phyloP scores from a whole-genome alignment of 2,329 filamentous ascomycete genomes.

The Periconia sp. region DNA sequence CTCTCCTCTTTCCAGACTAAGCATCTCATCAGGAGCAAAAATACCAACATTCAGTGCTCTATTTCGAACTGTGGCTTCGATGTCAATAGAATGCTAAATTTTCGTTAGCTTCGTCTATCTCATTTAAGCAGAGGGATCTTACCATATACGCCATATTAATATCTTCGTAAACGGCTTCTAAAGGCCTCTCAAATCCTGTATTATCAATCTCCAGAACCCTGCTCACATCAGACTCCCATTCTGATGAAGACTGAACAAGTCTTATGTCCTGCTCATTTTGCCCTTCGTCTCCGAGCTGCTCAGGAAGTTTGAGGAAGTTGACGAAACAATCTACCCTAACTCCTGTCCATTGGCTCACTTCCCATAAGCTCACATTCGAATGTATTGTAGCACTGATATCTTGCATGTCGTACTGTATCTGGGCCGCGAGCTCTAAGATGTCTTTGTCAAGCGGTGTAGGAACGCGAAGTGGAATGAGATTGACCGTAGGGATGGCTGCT shows the following conservation, averaged over 20 bases:
- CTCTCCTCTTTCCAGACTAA: conserved; percentile 46
- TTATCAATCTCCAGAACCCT: conserved; percentile 18
- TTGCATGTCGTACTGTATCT: conserved; percentile 72
- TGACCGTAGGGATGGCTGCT: conserved; percentile 73
- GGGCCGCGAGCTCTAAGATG: conserved; percentile 60
- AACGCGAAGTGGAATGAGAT: conserved; percentile 75
- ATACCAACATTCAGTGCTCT: conserved; percentile 60
- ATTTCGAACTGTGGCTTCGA: conserved; percentile 59
- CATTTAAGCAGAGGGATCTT: conserved; percentile 19
- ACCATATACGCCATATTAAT: conserved; percentile 46
- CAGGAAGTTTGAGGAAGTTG: conserved; percentile 74
- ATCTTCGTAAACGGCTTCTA: conserved; percentile 28
- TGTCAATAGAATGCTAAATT: conserved; percentile 58
- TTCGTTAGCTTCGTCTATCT: conserved; percentile 13
- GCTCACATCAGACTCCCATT: conserved; percentile 20
- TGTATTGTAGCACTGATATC: conserved; percentile 63
- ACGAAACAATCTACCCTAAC: conserved; percentile 74
- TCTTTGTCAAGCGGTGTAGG: conserved; percentile 30
- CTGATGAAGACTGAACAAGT: no score
- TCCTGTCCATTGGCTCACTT: conserved; percentile 78
- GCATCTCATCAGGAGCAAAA: conserved; percentile 55
- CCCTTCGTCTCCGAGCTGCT: no score
- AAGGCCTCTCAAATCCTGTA: conserved; percentile 16
- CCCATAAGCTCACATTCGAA: conserved; percentile 67
- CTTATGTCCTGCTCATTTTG: no score